A percentile compares a stretch with the other conserved stretches of the same genome.
Conservation (phyloP, 331 rosid species). For the Prunus yedoensis region DNA sequence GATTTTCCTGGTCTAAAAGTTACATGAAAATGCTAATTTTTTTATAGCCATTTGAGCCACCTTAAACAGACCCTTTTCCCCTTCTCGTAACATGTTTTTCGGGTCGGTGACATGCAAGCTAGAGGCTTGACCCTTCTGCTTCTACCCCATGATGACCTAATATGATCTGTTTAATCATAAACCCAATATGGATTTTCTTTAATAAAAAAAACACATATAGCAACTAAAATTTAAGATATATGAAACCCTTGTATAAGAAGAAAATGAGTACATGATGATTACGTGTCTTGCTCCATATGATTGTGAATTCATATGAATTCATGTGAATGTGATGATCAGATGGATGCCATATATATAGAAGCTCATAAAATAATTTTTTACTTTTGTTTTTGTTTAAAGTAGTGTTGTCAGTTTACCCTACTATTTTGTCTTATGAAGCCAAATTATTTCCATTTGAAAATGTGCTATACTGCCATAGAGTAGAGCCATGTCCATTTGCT, state of each 20-base stretch:
- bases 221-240: not conserved
- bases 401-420: no score
- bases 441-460: not conserved
- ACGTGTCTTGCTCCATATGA: no score
- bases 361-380: no score
- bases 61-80: constrained; percentile 28
- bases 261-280: no score
- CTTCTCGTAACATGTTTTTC: constrained; percentile 31
- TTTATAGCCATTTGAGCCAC: not conserved
- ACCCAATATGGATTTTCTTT: not conserved
- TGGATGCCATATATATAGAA: no score
- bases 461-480: not conserved
- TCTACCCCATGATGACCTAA: constrained; percentile 18
- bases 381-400: no score
- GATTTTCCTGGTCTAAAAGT: constrained; percentile 14
- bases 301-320: no score
- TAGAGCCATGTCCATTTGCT: not conserved
- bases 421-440: not conserved
- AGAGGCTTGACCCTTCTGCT: not conserved
- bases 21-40: constrained; percentile 1
- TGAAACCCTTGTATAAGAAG: not conserved
- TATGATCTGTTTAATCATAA: constrained; percentile 22
- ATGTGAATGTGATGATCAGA: no score
- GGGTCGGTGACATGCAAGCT: constrained; percentile 40
- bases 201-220: not conserved